Evolutionary conservation across 352 stramenopile genomes (phyloP).

Genomic region (Phytophthora lateralis): DNA sequence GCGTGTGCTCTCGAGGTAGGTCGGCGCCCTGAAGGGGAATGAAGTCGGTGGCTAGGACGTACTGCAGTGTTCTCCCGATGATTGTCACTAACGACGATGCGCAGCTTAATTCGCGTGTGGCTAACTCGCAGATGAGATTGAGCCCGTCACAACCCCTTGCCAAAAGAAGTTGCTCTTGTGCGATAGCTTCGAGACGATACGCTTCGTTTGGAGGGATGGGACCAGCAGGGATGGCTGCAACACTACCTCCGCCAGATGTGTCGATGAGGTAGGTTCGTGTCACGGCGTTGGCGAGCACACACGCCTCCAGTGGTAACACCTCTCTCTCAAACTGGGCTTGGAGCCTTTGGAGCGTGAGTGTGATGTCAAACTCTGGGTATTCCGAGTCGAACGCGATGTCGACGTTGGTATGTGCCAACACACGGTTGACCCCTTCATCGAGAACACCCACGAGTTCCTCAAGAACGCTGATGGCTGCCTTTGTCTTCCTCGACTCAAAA

Average conservation of each 20-base stretch:
- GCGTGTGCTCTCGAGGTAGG: conserved; percentile 40
- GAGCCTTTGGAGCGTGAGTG: conserved; percentile 16
- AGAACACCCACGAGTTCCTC: conserved; percentile 39
- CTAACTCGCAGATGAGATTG: conserved; percentile 42
- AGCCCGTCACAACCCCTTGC: conserved; percentile 37
- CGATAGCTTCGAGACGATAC: conserved; percentile 38
- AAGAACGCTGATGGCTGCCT: conserved; percentile 48
- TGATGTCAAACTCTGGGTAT: background rate
- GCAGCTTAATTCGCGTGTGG: conserved; percentile 41
- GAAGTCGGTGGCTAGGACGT: conserved; percentile 44
- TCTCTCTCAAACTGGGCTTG: conserved; percentile 22
- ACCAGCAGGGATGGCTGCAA: conserved; percentile 14
- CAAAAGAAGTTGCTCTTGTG: conserved; percentile 31
- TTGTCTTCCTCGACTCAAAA: conserved; percentile 6
- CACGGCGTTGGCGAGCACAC: conserved; percentile 34
- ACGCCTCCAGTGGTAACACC: conserved; percentile 32
- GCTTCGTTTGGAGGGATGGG: conserved; percentile 47
- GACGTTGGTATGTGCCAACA: conserved; percentile 5
- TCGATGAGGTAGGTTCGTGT: conserved; percentile 40
- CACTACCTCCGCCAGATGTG: conserved; percentile 9
- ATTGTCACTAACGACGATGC: conserved; percentile 49
- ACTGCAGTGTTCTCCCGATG: conserved; percentile 36
- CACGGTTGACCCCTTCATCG: conserved; percentile 26
- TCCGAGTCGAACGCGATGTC: background rate
- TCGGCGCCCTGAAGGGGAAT: conserved; percentile 28